phyloP scores from a whole-genome alignment of 306 rosid species.

The Amphicarpaea edgeworthii region DNA sequence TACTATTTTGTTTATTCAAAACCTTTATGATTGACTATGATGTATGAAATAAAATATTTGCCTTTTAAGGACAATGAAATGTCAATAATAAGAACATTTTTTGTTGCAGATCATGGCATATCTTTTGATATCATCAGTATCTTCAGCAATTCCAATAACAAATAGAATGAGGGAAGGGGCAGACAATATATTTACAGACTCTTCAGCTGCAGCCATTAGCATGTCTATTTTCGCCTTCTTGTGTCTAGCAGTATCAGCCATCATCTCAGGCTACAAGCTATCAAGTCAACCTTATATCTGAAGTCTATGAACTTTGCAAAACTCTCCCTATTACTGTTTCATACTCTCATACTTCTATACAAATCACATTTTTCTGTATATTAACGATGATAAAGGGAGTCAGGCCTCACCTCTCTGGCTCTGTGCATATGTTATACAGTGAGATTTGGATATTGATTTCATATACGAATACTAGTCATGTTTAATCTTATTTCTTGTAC shows the following conservation, averaged over 20 bases:
- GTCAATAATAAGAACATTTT: not conserved
- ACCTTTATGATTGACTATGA: constrained; percentile 31
- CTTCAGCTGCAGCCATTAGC: constrained; percentile 72
- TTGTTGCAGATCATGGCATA: constrained; percentile 74
- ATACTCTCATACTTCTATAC: constrained; percentile 42
- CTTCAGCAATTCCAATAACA: constrained; percentile 73
- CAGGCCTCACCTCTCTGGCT: constrained; percentile 6
- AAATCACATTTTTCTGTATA: constrained; percentile 40
- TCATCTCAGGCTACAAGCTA: constrained; percentile 72
- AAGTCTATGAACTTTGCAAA: constrained; percentile 47
- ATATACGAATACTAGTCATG: constrained; percentile 23
- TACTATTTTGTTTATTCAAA: constrained; percentile 18
- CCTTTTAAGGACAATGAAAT: constrained; percentile 6
- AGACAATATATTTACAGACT: constrained; percentile 74
- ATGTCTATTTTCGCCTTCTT: constrained; percentile 77
- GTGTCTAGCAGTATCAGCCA: constrained; percentile 57
- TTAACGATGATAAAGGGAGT: constrained; percentile 36
- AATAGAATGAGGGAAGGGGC: constrained; percentile 68
- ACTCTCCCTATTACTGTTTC: constrained; percentile 13
- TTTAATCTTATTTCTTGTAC: not conserved
- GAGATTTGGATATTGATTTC: constrained; percentile 28
- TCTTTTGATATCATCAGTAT: constrained; percentile 77
- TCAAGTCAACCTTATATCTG: constrained; percentile 66
- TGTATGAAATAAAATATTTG: constrained; percentile 17
- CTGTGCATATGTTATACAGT: constrained; percentile 21